Percentiles rank a stretch among this genome's conserved stretches.
Conservation (phyloP, 495 filamentous ascomycete genomes). For the Penicillium coprophilum region DNA sequence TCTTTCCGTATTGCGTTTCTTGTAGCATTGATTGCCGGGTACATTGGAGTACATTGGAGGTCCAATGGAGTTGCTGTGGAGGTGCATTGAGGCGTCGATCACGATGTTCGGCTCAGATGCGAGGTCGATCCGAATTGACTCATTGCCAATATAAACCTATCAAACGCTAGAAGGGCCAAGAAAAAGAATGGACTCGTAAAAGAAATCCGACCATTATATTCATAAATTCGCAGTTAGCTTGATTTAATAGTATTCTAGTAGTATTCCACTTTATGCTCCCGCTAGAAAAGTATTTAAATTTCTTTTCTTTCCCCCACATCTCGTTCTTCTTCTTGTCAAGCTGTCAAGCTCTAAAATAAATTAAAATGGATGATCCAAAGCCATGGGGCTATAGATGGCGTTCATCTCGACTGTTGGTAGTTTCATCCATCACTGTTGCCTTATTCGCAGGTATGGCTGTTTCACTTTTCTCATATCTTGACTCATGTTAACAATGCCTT, state of each 20-base stretch:
- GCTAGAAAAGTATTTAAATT: neutral
- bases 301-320: neutral
- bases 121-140: conserved; percentile 5
- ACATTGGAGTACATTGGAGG: neutral
- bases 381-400: conserved; percentile 24
- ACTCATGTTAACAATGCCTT: conserved; percentile 6
- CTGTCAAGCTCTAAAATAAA: no score
- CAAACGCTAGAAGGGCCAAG: neutral
- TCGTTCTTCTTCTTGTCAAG: conserved; percentile 1
- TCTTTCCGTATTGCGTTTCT: neutral
- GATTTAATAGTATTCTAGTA: neutral
- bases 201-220: neutral
- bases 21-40: no score
- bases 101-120: conserved; percentile 5
- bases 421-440: conserved; percentile 18
- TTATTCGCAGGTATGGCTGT: conserved; percentile 23
- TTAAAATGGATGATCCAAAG: conserved; percentile 8
- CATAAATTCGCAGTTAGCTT: neutral
- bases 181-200: neutral
- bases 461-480: neutral
- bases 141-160: neutral
- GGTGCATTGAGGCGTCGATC: conserved; percentile 8
- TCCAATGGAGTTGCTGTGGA: neutral
- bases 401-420: conserved; percentile 20
- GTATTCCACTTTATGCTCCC: neutral